Evolutionary conservation across 75 land plant genomes (phyloP).

Genomic region (Cunninghamia lanceolata): DNA sequence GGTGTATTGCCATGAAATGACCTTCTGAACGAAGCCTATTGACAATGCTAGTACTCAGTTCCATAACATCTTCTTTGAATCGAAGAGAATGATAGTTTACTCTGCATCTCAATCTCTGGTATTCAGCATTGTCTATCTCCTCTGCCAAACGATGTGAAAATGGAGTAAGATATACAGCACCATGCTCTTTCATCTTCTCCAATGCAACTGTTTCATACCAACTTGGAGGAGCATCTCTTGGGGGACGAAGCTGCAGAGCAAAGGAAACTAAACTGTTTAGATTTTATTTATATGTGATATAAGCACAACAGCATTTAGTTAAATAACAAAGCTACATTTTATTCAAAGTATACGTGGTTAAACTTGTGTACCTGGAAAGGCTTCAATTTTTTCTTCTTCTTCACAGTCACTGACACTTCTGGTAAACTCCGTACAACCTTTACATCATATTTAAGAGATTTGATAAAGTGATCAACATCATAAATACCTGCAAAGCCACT

Average conservation of each 20-base stretch:
- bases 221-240: slow-evolving; percentile 81
- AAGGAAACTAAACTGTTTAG: neutral
- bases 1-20: slow-evolving; percentile 95
- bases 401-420: slow-evolving; percentile 45
- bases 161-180: slow-evolving; percentile 94
- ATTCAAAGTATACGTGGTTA: neutral
- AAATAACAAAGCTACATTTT: slow-evolving; percentile 2
- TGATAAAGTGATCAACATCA: slow-evolving; percentile 95
- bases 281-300: neutral
- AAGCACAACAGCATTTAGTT: neutral
- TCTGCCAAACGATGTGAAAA: slow-evolving; percentile 96
- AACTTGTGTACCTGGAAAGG: slow-evolving; percentile 62
- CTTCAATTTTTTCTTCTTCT: slow-evolving; percentile 76
- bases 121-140: slow-evolving; percentile 86
- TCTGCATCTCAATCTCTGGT: slow-evolving; percentile 82
- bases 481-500: slow-evolving; percentile 95
- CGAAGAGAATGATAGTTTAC: slow-evolving; percentile 94
- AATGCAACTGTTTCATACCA: slow-evolving; percentile 88
- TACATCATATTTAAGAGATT: slow-evolving; percentile 70
- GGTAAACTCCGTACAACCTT: slow-evolving; percentile 73
- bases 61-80: slow-evolving; percentile 83
- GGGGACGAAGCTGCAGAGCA: slow-evolving; percentile 60
- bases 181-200: slow-evolving; percentile 89
- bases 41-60: slow-evolving; percentile 68
- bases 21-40: slow-evolving; percentile 74